Evolutionary conservation across 441 rosid species (phyloP).

Genomic region (Arabidopsis lyrata): DNA sequence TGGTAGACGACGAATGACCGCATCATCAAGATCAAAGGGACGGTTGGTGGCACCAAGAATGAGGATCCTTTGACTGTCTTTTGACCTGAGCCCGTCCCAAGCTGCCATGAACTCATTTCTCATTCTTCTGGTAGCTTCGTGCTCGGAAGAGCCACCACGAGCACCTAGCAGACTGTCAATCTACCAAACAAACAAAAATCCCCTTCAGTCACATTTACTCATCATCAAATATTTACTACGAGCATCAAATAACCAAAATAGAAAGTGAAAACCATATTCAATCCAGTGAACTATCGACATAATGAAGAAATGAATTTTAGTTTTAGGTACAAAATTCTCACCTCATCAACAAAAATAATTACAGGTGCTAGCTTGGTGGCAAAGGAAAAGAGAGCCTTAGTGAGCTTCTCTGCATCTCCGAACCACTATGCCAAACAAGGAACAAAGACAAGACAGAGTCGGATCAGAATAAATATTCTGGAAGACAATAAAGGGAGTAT

Average conservation of each 20-base stretch:
- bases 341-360: slow-evolving; percentile 96
- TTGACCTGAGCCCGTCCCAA: slow-evolving; percentile 96
- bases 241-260: not conserved
- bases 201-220: not conserved
- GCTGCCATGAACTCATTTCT: slow-evolving; percentile 99
- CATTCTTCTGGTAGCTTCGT: slow-evolving; percentile 98
- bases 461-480: not conserved
- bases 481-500: not conserved
- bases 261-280: slow-evolving; percentile 7
- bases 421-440: slow-evolving; percentile 72
- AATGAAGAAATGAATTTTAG: not conserved
- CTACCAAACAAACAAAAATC: slow-evolving; percentile 46
- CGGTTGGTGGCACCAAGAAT: slow-evolving; percentile 97
- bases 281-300: not conserved
- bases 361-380: slow-evolving; percentile 94
- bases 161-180: slow-evolving; percentile 96
- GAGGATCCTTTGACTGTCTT: slow-evolving; percentile 93
- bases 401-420: slow-evolving; percentile 98
- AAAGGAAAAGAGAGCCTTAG: slow-evolving; percentile 93
- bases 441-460: slow-evolving; percentile 6
- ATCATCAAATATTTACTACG: slow-evolving; percentile 5
- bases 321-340: slow-evolving; percentile 42
- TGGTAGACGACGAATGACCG: slow-evolving; percentile 94
- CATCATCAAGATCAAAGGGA: slow-evolving; percentile 98
- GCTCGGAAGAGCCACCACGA: slow-evolving; percentile 94